Evolutionary conservation across 371 early-diverging fungal species (phyloP).

Genomic region (Mucor saturninus): DNA sequence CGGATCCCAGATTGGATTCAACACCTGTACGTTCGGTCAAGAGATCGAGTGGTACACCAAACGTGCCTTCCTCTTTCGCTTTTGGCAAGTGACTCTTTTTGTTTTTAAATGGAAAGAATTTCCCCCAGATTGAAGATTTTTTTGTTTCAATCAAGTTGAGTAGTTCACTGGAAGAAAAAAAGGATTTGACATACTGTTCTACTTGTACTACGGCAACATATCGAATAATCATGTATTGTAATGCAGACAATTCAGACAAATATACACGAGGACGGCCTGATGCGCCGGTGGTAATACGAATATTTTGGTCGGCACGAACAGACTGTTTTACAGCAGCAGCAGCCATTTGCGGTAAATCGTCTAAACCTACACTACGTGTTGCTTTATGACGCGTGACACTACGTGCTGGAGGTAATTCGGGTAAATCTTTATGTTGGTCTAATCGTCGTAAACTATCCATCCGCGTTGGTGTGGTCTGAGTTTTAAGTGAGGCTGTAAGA

Average conservation of each 20-base stretch:
- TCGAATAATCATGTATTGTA: constrained; percentile 85
- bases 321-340: constrained; percentile 25
- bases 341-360: constrained; percentile 39
- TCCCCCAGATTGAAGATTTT: constrained; percentile 77
- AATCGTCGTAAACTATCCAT: constrained; percentile 37
- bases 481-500: constrained; percentile 16
- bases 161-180: constrained; percentile 69
- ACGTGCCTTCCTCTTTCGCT: constrained; percentile 63
- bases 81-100: constrained; percentile 39
- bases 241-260: constrained; percentile 82
- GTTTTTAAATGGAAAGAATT: constrained; percentile 68
- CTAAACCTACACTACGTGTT: constrained; percentile 34
- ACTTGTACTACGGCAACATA: constrained; percentile 85
- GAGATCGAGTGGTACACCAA: constrained; percentile 52
- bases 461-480: constrained; percentile 29
- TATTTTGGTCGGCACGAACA: constrained; percentile 4
- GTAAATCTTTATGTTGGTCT: constrained; percentile 38
- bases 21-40: constrained; percentile 73
- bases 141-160: constrained; percentile 72
- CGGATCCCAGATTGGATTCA: constrained; percentile 80
- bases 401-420: constrained; percentile 23
- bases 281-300: constrained; percentile 19
- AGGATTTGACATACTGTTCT: constrained; percentile 70
- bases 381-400: constrained; percentile 21
- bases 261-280: constrained; percentile 46